Evolutionary conservation across 306 rosid species (phyloP).

Genomic region (Adenanthera pavonina): DNA sequence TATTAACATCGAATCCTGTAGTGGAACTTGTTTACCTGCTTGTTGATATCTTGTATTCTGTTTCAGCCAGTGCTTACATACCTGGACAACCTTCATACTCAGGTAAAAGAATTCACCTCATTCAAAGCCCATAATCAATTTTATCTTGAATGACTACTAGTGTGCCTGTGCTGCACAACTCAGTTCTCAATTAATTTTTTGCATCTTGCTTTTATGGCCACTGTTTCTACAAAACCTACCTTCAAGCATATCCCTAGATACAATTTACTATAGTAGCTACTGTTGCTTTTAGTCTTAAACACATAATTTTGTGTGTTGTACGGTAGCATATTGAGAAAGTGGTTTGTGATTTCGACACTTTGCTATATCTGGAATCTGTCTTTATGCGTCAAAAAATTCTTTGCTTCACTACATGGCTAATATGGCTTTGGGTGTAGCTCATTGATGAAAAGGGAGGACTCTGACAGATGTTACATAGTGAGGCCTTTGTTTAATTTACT

Average conservation of each 20-base stretch:
- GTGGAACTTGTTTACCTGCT: slow-evolving; percentile 34
- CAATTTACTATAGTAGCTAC: slow-evolving; percentile 31
- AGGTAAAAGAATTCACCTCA: slow-evolving; percentile 48
- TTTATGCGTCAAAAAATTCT: neutral
- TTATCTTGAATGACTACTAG: slow-evolving; percentile 25
- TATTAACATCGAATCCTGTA: slow-evolving; percentile 31
- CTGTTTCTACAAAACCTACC: slow-evolving; percentile 58
- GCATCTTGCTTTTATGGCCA: slow-evolving; percentile 47
- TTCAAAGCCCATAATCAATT: neutral
- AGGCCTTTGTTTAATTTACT: slow-evolving; percentile 14
- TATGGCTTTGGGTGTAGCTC: slow-evolving; percentile 11
- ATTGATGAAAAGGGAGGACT: slow-evolving; percentile 15
- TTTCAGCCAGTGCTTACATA: slow-evolving; percentile 83
- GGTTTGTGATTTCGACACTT: slow-evolving; percentile 23
- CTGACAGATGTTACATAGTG: slow-evolving; percentile 21
- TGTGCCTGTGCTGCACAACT: slow-evolving; percentile 28
- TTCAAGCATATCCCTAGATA: slow-evolving; percentile 94
- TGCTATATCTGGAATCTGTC: slow-evolving; percentile 18
- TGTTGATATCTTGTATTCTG: slow-evolving; percentile 8
- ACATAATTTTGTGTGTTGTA: slow-evolving; percentile 14
- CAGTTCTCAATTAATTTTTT: slow-evolving; percentile 17
- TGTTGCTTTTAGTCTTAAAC: slow-evolving; percentile 22
- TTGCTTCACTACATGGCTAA: slow-evolving; percentile 21
- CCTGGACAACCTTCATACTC: slow-evolving; percentile 80
- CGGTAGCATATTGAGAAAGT: slow-evolving; percentile 6